These are phyloP conservation scores for Dysphania ambrosioides DNA, from an alignment of 148 eudicot species.

Conservation along the genomic window DNA sequence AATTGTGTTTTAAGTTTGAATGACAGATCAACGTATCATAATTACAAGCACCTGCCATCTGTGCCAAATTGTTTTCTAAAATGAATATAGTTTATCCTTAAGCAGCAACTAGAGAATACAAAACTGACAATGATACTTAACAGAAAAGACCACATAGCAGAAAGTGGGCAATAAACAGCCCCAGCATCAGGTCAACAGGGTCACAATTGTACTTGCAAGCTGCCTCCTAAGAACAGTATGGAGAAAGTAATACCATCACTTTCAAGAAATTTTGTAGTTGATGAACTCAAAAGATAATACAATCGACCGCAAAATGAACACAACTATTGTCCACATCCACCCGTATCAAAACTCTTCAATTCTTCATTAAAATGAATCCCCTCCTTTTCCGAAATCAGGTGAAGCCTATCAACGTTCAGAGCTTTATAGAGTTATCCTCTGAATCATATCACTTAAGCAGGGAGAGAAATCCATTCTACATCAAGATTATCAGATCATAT, in stretches of 20 bases:
- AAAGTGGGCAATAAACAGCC: neutral
- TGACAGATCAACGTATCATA: neutral
- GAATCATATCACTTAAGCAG: neutral
- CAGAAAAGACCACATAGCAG: neutral
- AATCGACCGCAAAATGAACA: neutral
- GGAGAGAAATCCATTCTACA: neutral
- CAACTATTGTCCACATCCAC: neutral
- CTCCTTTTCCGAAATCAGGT: neutral
- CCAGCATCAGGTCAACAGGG: neutral
- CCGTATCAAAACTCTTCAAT: neutral
- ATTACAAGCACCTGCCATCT: neutral
- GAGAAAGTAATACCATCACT: neutral
- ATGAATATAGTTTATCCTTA: neutral
- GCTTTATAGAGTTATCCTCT: too few species aligned
- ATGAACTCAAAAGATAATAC: neutral
- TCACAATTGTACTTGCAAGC: neutral
- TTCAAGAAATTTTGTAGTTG: neutral
- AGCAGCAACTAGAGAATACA: neutral
- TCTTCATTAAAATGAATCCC: neutral
- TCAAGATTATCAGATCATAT: neutral
- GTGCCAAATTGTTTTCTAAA: neutral
- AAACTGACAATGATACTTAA: neutral
- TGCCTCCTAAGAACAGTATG: neutral
- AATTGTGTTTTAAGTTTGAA: neutral
- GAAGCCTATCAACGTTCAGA: conserved; percentile 4